phyloP scores from a whole-genome alignment of 208 protist genomes.

The Acanthamoeba healyi region DNA sequence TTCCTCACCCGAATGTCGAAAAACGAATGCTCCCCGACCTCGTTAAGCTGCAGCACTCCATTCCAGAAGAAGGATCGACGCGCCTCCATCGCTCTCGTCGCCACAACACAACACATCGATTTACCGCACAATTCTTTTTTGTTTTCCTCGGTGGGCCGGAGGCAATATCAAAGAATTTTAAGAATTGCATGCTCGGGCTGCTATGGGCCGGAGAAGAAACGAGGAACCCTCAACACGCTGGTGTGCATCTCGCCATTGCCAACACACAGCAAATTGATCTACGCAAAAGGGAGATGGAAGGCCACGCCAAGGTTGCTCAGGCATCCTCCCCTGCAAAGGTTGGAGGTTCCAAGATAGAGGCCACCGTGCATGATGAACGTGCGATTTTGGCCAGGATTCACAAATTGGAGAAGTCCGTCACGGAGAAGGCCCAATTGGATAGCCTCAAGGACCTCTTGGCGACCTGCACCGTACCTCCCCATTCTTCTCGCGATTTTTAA shows the following conservation, averaged over 20 bases:
- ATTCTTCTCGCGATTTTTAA: too few species aligned
- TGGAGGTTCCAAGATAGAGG: not conserved
- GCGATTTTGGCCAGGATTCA: not conserved
- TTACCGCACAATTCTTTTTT: too few species aligned
- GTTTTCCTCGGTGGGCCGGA: too few species aligned
- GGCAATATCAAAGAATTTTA: not conserved
- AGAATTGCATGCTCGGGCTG: not conserved
- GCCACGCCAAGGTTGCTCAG: not conserved
- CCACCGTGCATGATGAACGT: not conserved
- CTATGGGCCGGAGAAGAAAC: not conserved
- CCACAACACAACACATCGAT: too few species aligned
- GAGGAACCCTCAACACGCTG: not conserved
- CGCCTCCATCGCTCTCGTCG: not conserved
- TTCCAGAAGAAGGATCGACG: constrained; percentile 72
- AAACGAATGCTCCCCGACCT: constrained; percentile 35
- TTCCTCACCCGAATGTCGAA: constrained; percentile 49
- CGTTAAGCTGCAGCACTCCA: constrained; percentile 59
- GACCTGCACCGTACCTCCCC: not conserved
- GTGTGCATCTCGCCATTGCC: not conserved
- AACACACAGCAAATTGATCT: not conserved
- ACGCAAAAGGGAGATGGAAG: not conserved
- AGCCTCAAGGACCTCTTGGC: not conserved
- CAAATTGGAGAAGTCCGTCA: constrained; percentile 32
- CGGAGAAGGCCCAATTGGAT: constrained; percentile 38
- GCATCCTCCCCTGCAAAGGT: not conserved